Percentiles rank a stretch among this genome's conserved stretches.
Evolutionary conservation across 495 filamentous ascomycete species (phyloP).

Genomic region (Parmelia sp.): DNA sequence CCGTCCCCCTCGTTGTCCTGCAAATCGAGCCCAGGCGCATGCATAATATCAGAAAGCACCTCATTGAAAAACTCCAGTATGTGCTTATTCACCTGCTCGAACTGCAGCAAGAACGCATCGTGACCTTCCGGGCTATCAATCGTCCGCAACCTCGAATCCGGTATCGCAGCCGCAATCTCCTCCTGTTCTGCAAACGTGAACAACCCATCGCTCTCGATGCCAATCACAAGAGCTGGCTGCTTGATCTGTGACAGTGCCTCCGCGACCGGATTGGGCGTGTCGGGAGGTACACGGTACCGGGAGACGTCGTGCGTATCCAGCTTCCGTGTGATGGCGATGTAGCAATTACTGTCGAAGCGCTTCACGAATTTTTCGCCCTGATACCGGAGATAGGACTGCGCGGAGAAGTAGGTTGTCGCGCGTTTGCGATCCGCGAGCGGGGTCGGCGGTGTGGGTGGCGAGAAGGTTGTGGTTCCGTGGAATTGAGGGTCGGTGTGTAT

Average conservation of each 20-base stretch:
- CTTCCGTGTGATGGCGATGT: conserved; percentile 97
- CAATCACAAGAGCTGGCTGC: conserved; percentile 83
- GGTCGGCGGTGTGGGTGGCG: conserved; percentile 18
- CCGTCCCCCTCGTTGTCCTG: conserved; percentile 29
- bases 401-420: conserved; percentile 86
- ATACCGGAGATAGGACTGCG: conserved; percentile 96
- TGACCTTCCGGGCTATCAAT: conserved; percentile 94
- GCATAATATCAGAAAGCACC: conserved; percentile 81
- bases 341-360: conserved; percentile 96
- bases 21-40: conserved; percentile 44
- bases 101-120: conserved; percentile 93
- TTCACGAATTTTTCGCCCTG: conserved; percentile 95
- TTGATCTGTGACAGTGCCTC: conserved; percentile 73
- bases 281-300: conserved; percentile 50
- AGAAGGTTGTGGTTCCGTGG: conserved; percentile 54
- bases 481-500: conserved; percentile 70
- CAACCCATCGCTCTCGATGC: conserved; percentile 89
- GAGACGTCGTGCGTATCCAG: conserved; percentile 97
- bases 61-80: conserved; percentile 79
- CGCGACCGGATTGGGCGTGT: conserved; percentile 48
- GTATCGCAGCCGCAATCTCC: conserved; percentile 78
- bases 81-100: conserved; percentile 89
- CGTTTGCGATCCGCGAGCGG: conserved; percentile 36
- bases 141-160: conserved; percentile 65
- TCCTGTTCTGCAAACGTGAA: conserved; percentile 97